Percentiles rank a stretch among this genome's conserved stretches.
Evolutionary conservation across 2,329 filamentous ascomycete genomes (phyloP).

Genomic region (Calonectria henricotiae): DNA sequence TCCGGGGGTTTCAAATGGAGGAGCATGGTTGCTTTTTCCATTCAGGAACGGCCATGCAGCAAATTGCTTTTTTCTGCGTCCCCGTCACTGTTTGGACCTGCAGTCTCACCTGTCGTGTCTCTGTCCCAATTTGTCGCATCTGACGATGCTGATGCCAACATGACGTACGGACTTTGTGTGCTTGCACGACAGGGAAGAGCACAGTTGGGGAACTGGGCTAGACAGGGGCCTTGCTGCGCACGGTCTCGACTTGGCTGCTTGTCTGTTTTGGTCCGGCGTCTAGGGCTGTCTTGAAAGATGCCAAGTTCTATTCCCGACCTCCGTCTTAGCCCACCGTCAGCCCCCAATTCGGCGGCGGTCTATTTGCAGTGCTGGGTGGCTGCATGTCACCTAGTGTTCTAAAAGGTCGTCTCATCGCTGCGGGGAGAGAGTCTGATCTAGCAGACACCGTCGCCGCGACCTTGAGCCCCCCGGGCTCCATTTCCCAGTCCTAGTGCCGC

Average conservation of each 20-base stretch:
- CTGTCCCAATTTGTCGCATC: constrained; percentile 10
- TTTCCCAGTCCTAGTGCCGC: constrained; percentile 28
- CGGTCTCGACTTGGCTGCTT: not conserved
- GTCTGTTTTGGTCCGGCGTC: not conserved
- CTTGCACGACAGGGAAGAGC: constrained; percentile 5
- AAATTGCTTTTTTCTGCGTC: constrained; percentile 13
- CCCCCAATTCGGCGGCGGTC: not conserved
- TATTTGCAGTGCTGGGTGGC: constrained; percentile 1
- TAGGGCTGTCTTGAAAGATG: constrained; percentile 12
- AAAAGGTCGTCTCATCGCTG: constrained; percentile 27
- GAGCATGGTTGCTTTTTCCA: constrained; percentile 3
- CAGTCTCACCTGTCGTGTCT: constrained; percentile 10
- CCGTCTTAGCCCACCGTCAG: not conserved
- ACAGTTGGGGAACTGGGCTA: constrained; percentile 38
- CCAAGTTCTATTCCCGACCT: constrained; percentile 6
- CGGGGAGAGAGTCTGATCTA: constrained; percentile 30
- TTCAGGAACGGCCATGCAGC: constrained; percentile 11
- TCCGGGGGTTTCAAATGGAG: constrained; percentile 14
- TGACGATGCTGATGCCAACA: constrained; percentile 29
- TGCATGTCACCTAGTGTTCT: constrained; percentile 8
- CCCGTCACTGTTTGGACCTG: constrained; percentile 5
- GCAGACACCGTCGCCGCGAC: constrained; percentile 27
- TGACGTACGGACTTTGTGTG: constrained; percentile 42
- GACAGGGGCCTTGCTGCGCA: constrained; percentile 3
- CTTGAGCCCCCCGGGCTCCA: constrained; percentile 24